Percentiles rank a stretch among this genome's conserved stretches.
phyloP scores from a whole-genome alignment of 768 basidiomycete species.

The Boletus sp. region DNA sequence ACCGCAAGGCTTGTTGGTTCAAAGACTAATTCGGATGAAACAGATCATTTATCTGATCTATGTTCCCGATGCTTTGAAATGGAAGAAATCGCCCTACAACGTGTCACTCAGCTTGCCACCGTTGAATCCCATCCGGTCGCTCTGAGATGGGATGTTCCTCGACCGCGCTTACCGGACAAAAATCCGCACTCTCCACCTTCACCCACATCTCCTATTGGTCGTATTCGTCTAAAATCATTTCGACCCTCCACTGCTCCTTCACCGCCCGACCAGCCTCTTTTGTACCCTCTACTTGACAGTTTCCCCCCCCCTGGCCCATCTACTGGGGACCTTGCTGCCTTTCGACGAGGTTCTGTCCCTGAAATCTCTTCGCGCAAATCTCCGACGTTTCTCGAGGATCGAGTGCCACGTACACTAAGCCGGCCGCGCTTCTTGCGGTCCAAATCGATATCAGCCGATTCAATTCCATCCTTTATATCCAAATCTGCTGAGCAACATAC shows the following conservation, averaged over 20 bases:
- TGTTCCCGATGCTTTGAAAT: slow-evolving; percentile 63
- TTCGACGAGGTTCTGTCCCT: slow-evolving; percentile 29
- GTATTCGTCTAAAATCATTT: slow-evolving; percentile 25
- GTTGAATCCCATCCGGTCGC: slow-evolving; percentile 11
- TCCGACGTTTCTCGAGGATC: slow-evolving; percentile 17
- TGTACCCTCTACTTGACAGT: slow-evolving; percentile 1
- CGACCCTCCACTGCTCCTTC: slow-evolving; percentile 54
- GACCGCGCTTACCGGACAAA: background rate
- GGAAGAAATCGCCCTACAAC: slow-evolving; percentile 64
- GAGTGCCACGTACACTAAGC: slow-evolving; percentile 17
- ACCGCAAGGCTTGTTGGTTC: slow-evolving; percentile 47
- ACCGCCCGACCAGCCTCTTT: slow-evolving; percentile 24
- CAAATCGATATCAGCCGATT: slow-evolving; percentile 58
- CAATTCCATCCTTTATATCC: slow-evolving; percentile 38
- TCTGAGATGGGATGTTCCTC: slow-evolving; percentile 18
- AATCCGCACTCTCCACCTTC: slow-evolving; percentile 16
- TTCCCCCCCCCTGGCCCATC: slow-evolving; percentile 1
- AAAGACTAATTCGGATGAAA: slow-evolving; percentile 31
- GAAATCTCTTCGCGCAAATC: slow-evolving; percentile 18
- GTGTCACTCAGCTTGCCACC: slow-evolving; percentile 60
- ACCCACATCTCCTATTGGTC: slow-evolving; percentile 19
- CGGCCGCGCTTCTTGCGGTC: slow-evolving; percentile 35
- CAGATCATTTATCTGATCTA: slow-evolving; percentile 49
- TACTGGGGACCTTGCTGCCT: slow-evolving; percentile 9
- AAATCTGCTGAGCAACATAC: slow-evolving; percentile 9